A percentile compares a stretch with the other conserved stretches of the same genome.
Evolutionary conservation across 306 rosid genomes (phyloP).

Genomic region (Fragaria nilgerrensis): DNA sequence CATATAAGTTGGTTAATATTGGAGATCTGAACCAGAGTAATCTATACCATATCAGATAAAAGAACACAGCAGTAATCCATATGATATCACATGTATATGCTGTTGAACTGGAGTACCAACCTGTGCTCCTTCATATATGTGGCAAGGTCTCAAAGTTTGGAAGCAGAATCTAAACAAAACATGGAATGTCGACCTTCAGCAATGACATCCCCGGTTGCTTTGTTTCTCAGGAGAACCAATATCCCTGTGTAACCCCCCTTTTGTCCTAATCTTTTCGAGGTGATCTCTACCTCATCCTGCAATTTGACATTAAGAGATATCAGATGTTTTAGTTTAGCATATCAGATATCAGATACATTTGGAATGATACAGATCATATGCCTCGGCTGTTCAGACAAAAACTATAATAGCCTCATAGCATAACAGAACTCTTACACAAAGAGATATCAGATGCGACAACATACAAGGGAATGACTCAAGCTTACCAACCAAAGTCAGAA

Average conservation of each 20-base stretch:
- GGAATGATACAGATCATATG: not conserved
- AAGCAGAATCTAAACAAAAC: conserved; percentile 42
- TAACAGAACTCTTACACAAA: not conserved
- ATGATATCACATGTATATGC: not conserved
- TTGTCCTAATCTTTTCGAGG: conserved; percentile 54
- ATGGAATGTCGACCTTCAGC: conserved; percentile 93
- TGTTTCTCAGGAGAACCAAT: conserved; percentile 56
- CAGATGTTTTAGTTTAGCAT: not conserved
- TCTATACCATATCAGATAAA: too few species aligned
- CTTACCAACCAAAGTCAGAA: not conserved
- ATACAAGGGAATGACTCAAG: not conserved
- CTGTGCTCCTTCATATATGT: not conserved
- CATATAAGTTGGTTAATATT: too few species aligned
- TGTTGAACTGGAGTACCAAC: not conserved
- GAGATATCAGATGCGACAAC: not conserved
- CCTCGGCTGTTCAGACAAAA: not conserved
- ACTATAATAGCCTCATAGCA: not conserved
- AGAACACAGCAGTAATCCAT: not conserved
- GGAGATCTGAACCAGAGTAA: not conserved
- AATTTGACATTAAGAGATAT: conserved; percentile 17
- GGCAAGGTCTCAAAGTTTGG: conserved; percentile 51
- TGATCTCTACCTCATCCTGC: conserved; percentile 87
- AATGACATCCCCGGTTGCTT: conserved; percentile 66
- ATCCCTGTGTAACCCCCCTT: conserved; percentile 71
- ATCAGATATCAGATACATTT: not conserved